Evolutionary conservation across 495 filamentous ascomycete species (phyloP).

Genomic region (Penicillium silybi): DNA sequence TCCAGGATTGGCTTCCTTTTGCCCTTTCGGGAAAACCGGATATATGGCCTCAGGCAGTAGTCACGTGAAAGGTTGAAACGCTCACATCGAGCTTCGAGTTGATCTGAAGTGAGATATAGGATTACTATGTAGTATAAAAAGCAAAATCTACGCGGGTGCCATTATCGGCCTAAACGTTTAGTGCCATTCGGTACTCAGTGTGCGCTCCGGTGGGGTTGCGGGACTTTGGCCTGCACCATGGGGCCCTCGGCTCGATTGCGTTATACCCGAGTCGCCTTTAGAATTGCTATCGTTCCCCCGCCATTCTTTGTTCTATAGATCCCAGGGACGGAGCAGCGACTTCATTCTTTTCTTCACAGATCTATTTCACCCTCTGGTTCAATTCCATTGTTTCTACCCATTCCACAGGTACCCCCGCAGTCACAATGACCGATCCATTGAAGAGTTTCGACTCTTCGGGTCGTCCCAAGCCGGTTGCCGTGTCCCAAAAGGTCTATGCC

Average conservation of each 20-base stretch:
- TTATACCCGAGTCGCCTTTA: slow-evolving; percentile 18
- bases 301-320: neutral
- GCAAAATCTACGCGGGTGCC: neutral
- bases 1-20: neutral
- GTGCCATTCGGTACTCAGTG: neutral
- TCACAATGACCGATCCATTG: slow-evolving; percentile 37
- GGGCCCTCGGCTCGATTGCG: slow-evolving; percentile 15
- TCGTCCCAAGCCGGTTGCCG: slow-evolving; percentile 27
- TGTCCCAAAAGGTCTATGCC: slow-evolving; percentile 58
- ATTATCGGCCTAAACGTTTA: neutral
- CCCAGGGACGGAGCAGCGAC: neutral
- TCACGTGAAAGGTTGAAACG: neutral
- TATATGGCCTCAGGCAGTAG: neutral
- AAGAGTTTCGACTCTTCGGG: slow-evolving; percentile 26
- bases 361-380: neutral
- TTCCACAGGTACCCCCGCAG: neutral
- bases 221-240: neutral
- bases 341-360: neutral
- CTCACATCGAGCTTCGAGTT: neutral
- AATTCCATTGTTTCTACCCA: neutral
- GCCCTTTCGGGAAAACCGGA: neutral
- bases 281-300: slow-evolving; percentile 9
- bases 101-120: neutral
- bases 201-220: neutral
- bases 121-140: neutral